Evolutionary conservation across 1,284 basidiomycete genomes (phyloP).

Genomic region (Retiboletus flavoniger): DNA sequence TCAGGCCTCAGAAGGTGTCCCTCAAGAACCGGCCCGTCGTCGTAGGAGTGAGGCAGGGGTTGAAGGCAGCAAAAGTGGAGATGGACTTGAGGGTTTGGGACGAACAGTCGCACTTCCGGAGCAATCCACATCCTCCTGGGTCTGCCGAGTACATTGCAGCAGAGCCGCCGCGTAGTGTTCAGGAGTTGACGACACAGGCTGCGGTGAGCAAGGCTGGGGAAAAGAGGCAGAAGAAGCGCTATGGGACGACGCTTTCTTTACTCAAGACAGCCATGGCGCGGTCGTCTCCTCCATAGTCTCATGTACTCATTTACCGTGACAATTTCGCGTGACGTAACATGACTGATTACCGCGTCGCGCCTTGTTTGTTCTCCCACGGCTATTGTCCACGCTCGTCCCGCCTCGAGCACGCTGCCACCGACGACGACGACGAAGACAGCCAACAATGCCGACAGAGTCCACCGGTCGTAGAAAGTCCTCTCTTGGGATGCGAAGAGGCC

Average conservation of each 20-base stretch:
- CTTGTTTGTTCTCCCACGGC: conserved; percentile 32
- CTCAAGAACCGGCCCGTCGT: conserved; percentile 36
- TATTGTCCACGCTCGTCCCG: neutral
- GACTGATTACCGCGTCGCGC: conserved; percentile 28
- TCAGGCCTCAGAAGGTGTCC: conserved; percentile 27
- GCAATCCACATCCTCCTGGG: conserved; percentile 38
- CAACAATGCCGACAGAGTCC: conserved; percentile 30
- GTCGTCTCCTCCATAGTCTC: neutral
- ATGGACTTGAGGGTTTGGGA: conserved; percentile 33
- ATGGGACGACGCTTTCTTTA: conserved; percentile 13
- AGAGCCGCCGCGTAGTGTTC: conserved; percentile 27
- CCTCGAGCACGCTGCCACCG: conserved; percentile 12
- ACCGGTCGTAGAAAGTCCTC: conserved; percentile 35
- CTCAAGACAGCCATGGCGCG: conserved; percentile 25
- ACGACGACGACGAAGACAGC: conserved; percentile 34
- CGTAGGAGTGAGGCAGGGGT: conserved; percentile 39
- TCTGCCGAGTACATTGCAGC: conserved; percentile 38
- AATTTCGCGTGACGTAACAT: conserved; percentile 30
- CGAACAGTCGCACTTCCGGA: conserved; percentile 24
- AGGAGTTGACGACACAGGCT: conserved; percentile 22
- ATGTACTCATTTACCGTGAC: conserved; percentile 10
- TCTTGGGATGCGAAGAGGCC: conserved; percentile 34
- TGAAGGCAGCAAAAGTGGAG: conserved; percentile 37
- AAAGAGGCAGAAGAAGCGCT: neutral
- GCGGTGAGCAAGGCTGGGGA: conserved; percentile 7